These are phyloP conservation scores for Chenopodium quinoa DNA, from an alignment of 148 eudicot species.

Conservation along the genomic window DNA sequence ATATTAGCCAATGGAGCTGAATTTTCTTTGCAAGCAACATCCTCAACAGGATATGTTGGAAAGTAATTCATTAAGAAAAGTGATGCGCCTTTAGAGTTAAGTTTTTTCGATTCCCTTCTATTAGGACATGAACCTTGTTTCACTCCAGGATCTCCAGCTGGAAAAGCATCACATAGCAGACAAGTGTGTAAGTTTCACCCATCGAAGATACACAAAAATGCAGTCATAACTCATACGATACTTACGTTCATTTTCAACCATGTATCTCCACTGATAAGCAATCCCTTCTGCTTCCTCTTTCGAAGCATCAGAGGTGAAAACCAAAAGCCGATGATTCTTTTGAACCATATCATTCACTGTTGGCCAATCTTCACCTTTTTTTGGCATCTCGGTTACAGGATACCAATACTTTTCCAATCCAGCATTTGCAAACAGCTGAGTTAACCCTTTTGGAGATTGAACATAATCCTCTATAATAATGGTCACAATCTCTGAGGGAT, in stretches of 20 bases:
- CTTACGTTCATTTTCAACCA: conserved; percentile 93
- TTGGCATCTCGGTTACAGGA: conserved; percentile 91
- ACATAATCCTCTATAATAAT: conserved; percentile 99
- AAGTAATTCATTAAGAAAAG: conserved; percentile 87
- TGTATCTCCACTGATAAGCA: conserved; percentile 97
- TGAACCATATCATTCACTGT: conserved; percentile 75
- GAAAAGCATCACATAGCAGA: conserved; percentile 26
- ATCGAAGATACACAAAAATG: not conserved
- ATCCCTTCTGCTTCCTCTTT: conserved; percentile 91
- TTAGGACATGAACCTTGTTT: conserved; percentile 76
- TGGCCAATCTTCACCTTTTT: conserved; percentile 92
- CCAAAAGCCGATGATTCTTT: conserved; percentile 75
- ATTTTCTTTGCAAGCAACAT: conserved; percentile 84
- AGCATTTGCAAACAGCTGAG: conserved; percentile 69
- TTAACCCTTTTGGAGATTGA: conserved; percentile 78
- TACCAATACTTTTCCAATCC: conserved; percentile 90
- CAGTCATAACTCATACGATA: conserved; percentile 5
- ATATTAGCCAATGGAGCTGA: conserved; percentile 75
- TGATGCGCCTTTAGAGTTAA: conserved; percentile 65
- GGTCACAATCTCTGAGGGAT: conserved; percentile 84
- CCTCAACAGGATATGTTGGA: conserved; percentile 70
- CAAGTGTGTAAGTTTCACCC: conserved; percentile 5
- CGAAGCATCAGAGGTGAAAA: conserved; percentile 93
- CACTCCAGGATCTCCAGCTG: conserved; percentile 96
- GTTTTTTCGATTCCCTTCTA: conserved; percentile 77